These are phyloP conservation scores for Phaffia rhodozyma DNA, from an alignment of 1,284 basidiomycete species.

Conservation along the genomic window DNA sequence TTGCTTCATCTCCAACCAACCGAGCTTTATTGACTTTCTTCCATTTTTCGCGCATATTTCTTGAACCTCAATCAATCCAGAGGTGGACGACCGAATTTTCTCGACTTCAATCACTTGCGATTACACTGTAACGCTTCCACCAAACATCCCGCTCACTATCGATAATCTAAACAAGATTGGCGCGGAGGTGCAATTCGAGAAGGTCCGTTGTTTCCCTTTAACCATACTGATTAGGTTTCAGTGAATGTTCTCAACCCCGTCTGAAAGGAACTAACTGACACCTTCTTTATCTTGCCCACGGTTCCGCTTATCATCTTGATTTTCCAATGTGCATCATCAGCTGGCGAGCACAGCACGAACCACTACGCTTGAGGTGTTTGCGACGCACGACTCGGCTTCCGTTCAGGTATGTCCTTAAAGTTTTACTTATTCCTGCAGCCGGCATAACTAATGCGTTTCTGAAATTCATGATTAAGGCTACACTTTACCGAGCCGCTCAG, in stretches of 20 bases:
- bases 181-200: conserved; percentile 49
- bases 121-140: conserved; percentile 48
- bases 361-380: conserved; percentile 70
- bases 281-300: conserved; percentile 23
- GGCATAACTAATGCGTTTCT: not conserved
- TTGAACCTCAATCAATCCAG: conserved; percentile 23
- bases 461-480: conserved; percentile 46
- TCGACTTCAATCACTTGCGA: conserved; percentile 65
- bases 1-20: not conserved
- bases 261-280: conserved; percentile 10
- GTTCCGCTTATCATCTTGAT: conserved; percentile 23
- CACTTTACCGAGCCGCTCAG: conserved; percentile 78
- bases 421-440: not conserved
- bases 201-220: conserved; percentile 30
- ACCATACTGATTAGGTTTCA: not conserved
- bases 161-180: conserved; percentile 40
- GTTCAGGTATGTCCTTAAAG: conserved; percentile 54
- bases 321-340: not conserved
- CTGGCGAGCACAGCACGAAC: conserved; percentile 46
- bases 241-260: not conserved
- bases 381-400: conserved; percentile 73
- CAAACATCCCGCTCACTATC: conserved; percentile 40
- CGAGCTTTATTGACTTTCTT: no score
- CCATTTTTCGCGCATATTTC: not conserved
- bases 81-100: conserved; percentile 77